Evolutionary conservation across 768 basidiomycete genomes (phyloP), one percentile per base, ranked within the genome.

Genomic region (Tricholoma sp.): DNA sequence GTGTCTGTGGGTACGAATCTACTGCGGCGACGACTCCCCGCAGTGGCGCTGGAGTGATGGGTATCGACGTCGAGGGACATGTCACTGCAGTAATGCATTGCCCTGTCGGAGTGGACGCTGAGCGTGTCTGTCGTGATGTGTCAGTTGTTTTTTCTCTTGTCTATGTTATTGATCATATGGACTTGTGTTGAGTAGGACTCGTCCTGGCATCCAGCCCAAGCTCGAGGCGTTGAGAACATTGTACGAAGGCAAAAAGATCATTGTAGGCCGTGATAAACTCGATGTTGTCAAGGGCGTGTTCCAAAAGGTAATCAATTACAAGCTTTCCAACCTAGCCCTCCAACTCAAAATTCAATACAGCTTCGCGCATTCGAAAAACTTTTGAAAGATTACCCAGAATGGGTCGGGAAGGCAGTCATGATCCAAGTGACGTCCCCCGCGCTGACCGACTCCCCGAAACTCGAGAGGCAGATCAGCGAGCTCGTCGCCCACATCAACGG

Each of bases 251-350:
- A 98, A 98, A 81, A 98, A 98, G 80, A 98, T 99, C 66, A 94
- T 99, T 55, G 91, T 98, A 11, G 96, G 94, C 15, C 81, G 96
- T 7, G 96, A 99, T 72, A 99, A 99, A 76, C 80, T 98, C 41
- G 96, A 98, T 65, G 91, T 94, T n/a, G 94, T 97, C 64, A 98
- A 98, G 75, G 96, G 96, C 44, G 91, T 99, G 20, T 74, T 98
- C 60, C 95, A 98, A 74, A 99, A 99, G 83, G 89, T 86, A 39
- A 65, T 61, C 20, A 4, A 5, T 2, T 20, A 18, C 17, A 7
- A 55, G 28, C 4, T 33, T 15, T 24, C 31, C 11, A n/a, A 39
- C 17, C 10, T 34, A 17, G 33, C 36, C 52, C 3, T 36, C 49
- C 15, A 10, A 37, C 12, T 31, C 45, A 7, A 39, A 45, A 13